A percentile compares a stretch with the other conserved stretches of the same genome.
Evolutionary conservation across 148 eudicot species (phyloP).

Genomic region (Camellia granthamiana): DNA sequence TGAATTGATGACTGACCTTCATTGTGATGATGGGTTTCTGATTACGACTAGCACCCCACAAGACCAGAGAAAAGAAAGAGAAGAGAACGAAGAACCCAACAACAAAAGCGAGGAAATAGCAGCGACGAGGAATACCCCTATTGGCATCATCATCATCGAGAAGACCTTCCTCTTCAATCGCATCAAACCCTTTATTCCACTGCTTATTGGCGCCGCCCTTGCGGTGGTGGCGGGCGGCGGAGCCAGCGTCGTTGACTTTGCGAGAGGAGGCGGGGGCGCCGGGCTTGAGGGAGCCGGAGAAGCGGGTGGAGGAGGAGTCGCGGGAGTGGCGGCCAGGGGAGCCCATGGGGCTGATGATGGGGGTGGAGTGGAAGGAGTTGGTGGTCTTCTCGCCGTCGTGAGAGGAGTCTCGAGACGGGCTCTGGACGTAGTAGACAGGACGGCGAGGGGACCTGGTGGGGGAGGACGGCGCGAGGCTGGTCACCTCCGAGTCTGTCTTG

Average conservation of each 20-base stretch:
- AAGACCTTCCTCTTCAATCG: constrained; percentile 75
- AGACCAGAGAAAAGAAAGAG: constrained; percentile 67
- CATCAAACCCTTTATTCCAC: constrained; percentile 57
- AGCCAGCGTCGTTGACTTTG: constrained; percentile 25
- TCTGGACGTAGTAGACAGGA: constrained; percentile 83
- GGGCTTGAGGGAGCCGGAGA: constrained; percentile 65
- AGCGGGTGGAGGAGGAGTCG: constrained; percentile 80
- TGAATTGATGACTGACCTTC: constrained; percentile 42
- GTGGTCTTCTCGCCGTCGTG: constrained; percentile 80
- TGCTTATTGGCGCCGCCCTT: constrained; percentile 13
- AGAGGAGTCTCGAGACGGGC: constrained; percentile 85
- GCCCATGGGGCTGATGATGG: constrained; percentile 71
- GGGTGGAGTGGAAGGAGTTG: constrained; percentile 79
- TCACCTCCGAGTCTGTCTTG: constrained; percentile 80
- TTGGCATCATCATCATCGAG: constrained; percentile 44
- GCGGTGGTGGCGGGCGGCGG: constrained; percentile 17
- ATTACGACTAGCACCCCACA: constrained; percentile 82
- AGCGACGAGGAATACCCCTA: constrained; percentile 36
- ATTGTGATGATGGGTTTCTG: constrained; percentile 71
- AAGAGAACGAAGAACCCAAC: constrained; percentile 62
- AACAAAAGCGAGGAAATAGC: constrained; percentile 53
- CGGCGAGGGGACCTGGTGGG: constrained; percentile 56
- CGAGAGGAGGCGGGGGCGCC: constrained; percentile 19
- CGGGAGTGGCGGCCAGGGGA: constrained; percentile 86
- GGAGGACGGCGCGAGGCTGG: constrained; percentile 68